Base-by-base conservation (phyloP, 225 moss, liverwort and hornwort species). In the Climacium dendroides region DNA sequence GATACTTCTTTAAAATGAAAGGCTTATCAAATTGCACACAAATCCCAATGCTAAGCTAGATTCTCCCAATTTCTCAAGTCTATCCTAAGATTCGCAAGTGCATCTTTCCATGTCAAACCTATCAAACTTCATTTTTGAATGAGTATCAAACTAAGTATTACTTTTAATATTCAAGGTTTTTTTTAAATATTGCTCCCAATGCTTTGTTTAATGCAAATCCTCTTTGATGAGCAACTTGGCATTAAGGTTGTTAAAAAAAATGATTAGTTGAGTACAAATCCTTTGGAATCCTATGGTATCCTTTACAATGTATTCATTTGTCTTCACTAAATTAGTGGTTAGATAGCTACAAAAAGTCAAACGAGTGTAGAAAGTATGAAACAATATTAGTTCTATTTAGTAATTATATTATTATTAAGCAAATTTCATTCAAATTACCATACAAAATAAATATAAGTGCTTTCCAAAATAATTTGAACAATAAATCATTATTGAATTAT, bases 61-160 rank as follows among this genome's bases (percentile, higher is more conserved):
- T 43, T 41, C 30, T 0, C 0, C 9, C 2, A 82, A 53, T 23
- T 39, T 28, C 5, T 39, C 3, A 64, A 48, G 3, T 28, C 5
- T 52, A 23, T 0, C 15, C 3, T 0, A n/a, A 70, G 7, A 5
- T 30, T 15, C 1, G 1, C 5, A 41, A 55, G 7, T 18, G 9
- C 19, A 74, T 74, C 74, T 13, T 47, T 14, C 5, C 3, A 34
- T 47, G 3, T 12, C 12, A 19, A 19, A 25, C 8, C 6, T n/a
- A 35, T 19, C 1, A 50, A 17, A 48, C 9, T 37, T 28, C 7
- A 19, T 47, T 72, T 24, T 43, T 32, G 15, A 80, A 45, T 45
- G 45, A 54, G 15, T 13, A 10, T 55, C 57, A 71, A 70, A 41
- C 3, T 69, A 54, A 6, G 5, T 13, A 15, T 25, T 26, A 23